Evolutionary conservation across 345 rosid genomes (phyloP).

Genomic region (Chamaenerion angustifolium): DNA sequence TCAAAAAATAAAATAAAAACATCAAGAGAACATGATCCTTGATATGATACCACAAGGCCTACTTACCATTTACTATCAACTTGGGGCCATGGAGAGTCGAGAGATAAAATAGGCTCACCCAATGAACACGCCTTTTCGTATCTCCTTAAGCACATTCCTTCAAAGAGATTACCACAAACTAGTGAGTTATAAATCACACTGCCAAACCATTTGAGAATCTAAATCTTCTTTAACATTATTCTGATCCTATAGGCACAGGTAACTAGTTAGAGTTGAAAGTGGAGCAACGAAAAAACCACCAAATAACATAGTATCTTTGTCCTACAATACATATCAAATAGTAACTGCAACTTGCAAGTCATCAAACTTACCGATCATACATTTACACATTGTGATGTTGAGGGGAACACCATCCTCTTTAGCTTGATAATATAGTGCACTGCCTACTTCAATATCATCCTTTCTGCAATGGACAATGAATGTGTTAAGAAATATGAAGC

Average conservation of each 20-base stretch:
- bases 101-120: conserved; percentile 61
- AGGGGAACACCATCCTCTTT: conserved; percentile 55
- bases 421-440: conserved; percentile 52
- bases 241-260: too few species aligned
- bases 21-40: too few species aligned
- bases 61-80: conserved; percentile 71
- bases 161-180: conserved; percentile 7
- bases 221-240: not conserved
- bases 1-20: too few species aligned
- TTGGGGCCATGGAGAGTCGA: conserved; percentile 46
- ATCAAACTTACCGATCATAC: conserved; percentile 60
- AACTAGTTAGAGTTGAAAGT: too few species aligned
- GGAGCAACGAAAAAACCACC: too few species aligned
- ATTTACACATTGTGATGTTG: conserved; percentile 52
- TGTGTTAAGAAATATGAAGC: conserved; percentile 4
- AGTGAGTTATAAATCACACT: not conserved
- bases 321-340: not conserved
- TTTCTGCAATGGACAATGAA: conserved; percentile 27
- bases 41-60: too few species aligned
- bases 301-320: not conserved
- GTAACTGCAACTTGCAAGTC: not conserved
- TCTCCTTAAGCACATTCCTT: conserved; percentile 73
- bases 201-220: not conserved
- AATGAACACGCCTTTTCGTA: conserved; percentile 41
- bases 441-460: conserved; percentile 66